Evolutionary conservation across 345 rosid species (phyloP), one percentile per base, ranked within the genome.

Genomic region (Combretum micranthum): DNA sequence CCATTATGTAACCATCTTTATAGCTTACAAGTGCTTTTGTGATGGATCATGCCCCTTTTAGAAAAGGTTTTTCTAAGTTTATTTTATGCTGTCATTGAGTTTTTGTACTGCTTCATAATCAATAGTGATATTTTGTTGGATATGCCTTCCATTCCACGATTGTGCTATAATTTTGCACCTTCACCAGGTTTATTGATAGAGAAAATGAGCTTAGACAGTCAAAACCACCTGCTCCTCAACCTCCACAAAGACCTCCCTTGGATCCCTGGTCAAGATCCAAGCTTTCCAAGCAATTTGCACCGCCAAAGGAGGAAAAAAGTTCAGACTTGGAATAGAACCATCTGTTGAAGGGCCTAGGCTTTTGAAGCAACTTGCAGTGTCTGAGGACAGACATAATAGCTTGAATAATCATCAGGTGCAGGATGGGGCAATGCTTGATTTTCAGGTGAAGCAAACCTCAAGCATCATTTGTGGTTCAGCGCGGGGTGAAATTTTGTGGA

Each of bases 121-220:
- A 3, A 13, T 20, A 44, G 23, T 42, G 48, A 21, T 15, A 15
- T 19, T 19, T 8, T 4, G 16, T 39, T 43, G 16, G 45, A 3
- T 22, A n/a, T 56, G 10, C 39, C 39, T 32, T 32, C n/a, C n/a
- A n/a, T n/a, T n/a, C n/a, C 9, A 32, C 10, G 9, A 32, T 32
- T 32, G 7, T 32, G 57, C 54, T 8, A 6, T 52, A 26, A 7
- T 49, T 21, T 42, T 63, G 25, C 61, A 20, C 13, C 37, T 16
- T 56, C 62, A 57, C 42, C 82, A 86, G 96, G 81, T 92, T 92
- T 60, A 77, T 92, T 10, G 99, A 86, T 64, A 71, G 99, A 76
- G 91, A 86, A 68, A 88, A 92, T 32, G 96, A 92, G 70, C 88
- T 86, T 55, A 78, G 96, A 44, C 87, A 88, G 68, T 78, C 95